Conservation (phyloP, 768 basidiomycete species). For the Leccinellum albellum region DNA sequence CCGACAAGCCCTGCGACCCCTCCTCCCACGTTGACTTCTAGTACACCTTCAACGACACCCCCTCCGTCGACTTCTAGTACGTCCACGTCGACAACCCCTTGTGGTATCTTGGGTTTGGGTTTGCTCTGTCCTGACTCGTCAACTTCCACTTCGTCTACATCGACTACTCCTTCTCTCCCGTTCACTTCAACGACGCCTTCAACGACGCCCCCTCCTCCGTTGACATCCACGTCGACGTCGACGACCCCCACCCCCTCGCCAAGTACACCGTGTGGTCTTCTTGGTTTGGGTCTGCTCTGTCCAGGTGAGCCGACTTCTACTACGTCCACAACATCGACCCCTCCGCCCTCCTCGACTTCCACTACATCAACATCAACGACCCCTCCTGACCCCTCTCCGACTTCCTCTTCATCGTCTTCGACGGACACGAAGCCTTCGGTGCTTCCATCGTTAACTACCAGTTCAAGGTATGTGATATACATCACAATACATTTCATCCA, state of each 20-base stretch:
- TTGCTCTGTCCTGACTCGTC: not conserved
- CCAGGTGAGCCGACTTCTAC: not conserved
- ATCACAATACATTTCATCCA: not conserved
- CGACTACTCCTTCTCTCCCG: not conserved
- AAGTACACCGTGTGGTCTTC: not conserved
- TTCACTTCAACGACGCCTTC: not conserved
- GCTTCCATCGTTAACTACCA: not conserved
- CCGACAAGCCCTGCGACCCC: not conserved
- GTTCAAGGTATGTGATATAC: conserved; percentile 10
- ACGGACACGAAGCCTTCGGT: not conserved
- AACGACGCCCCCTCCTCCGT: not conserved
- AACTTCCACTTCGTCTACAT: not conserved
- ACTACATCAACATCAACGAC: not conserved
- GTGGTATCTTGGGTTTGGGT: not conserved
- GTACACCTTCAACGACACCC: not conserved
- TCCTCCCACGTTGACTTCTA: not conserved
- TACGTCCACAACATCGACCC: not conserved
- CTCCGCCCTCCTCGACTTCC: not conserved
- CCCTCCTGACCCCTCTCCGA: not conserved
- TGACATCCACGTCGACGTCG: not conserved
- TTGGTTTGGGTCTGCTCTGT: not conserved
- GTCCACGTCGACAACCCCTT: not conserved
- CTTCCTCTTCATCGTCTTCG: not conserved
- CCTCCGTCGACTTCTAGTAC: not conserved
- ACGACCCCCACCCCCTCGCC: not conserved